Base-by-base conservation (phyloP, 2,329 filamentous ascomycete species). In the Neonectria ditissima region DNA sequence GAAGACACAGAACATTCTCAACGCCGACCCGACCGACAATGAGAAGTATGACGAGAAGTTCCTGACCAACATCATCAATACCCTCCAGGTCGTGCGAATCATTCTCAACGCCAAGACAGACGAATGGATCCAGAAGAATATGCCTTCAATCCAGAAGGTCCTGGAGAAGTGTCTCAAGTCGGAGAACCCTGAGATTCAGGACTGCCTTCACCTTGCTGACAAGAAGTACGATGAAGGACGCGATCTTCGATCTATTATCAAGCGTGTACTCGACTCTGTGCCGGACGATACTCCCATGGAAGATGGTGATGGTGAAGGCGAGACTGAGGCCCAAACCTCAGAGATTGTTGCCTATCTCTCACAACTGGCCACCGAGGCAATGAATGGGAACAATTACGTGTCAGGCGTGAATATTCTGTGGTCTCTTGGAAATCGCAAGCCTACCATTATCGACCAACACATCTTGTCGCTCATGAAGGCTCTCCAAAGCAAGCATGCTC, bases 351-450 rank as follows among this genome's bases (percentile, higher is more conserved):
- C 89, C 1, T 95, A 93, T 74, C 81, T 98, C 39, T 96, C 93
- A 18, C 87, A 89, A n/a, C 89, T 95, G 57, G 94, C 94, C 1
- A 95, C 92, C 0, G 96, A 98, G 78, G 91, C 92, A 10, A 88
- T 99, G 69, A 92, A 92, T 6, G 90, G 90, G 55, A 87, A 86
- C 61, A 93, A 94, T 69, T 93, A 97, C 74, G 88, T 94, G 18
- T 93, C 94, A 13, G 94, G 93, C 47, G 91, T 99, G 76, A 97
- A 97, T 76, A 91, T 97, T 24, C 82, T 99, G 16, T 98, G 94
- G 94, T 96, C 93, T 16, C 82, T 99, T 20, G 93, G 93, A 5
- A 89, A 92, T 72, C 91, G 92, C 63, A 94, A 92, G 73, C 92
- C 95, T 1, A 89, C 91, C 14, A 90, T 96, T 67, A 93, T 99